Conservation (phyloP, 108 stramenopile species). For the Skeletonema grethae region DNA sequence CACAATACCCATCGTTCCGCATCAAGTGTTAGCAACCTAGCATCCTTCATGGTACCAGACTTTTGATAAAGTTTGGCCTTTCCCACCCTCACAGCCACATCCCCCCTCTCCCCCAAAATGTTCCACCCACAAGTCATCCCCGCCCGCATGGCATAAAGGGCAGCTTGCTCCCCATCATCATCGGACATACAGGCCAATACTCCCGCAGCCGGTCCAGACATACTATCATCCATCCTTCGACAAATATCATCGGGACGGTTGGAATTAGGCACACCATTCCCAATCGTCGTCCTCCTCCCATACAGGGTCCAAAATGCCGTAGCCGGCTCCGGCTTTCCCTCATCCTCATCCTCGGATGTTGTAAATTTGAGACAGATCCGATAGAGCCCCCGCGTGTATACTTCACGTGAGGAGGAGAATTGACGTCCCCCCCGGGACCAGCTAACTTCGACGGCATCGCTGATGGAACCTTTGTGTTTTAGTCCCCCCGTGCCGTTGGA, state of each 20-base stretch:
- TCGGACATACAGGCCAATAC: conserved; percentile 70
- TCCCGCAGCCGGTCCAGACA: conserved; percentile 87
- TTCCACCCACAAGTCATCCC: conserved; percentile 90
- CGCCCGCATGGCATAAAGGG: conserved; percentile 66
- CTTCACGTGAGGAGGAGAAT: conserved; percentile 77
- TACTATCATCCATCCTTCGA: conserved; percentile 87
- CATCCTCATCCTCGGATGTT: conserved; percentile 91
- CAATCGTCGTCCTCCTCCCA: conserved; percentile 82
- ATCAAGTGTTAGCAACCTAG: conserved; percentile 79
- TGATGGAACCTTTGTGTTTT: background rate
- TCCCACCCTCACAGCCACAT: conserved; percentile 87
- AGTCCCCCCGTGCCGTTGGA: background rate
- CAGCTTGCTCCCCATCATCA: conserved; percentile 81
- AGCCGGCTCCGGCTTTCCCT: conserved; percentile 90
- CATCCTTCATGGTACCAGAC: conserved; percentile 45
- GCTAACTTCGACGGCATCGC: conserved; percentile 18
- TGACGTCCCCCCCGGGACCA: conserved; percentile 85
- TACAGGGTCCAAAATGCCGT: conserved; percentile 90
- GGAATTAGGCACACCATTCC: conserved; percentile 80
- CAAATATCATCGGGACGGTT: conserved; percentile 84
- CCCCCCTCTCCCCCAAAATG: conserved; percentile 85
- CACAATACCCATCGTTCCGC: conserved; percentile 86
- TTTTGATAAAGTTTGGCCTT: conserved; percentile 72
- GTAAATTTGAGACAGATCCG: conserved; percentile 91
- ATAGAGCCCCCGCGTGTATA: conserved; percentile 82